Base-by-base conservation (phyloP, 2,329 filamentous ascomycete species). In the Diaporthe helianthi region DNA sequence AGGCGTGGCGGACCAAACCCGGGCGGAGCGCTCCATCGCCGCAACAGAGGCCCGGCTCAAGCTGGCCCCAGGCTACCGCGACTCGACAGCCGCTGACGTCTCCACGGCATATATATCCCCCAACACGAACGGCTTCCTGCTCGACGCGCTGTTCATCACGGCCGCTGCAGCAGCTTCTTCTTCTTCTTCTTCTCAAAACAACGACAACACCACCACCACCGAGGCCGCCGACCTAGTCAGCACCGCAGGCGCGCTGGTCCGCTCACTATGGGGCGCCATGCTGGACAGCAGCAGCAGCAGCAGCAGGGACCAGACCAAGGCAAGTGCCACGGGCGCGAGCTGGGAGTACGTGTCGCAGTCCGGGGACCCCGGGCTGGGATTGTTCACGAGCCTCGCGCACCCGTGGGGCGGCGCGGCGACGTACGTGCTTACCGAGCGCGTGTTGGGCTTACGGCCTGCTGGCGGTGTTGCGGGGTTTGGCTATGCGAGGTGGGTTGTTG, bases 361-460 rank as follows among this genome's bases (percentile, higher is more conserved):
- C 31, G 78, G 78, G 1, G 74, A 74, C 0, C 82, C 83, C 0
- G 82, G 81, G 0, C 74, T 84, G 1, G 77, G 77, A 13, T 70
- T 81, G 0, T 84, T 79, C 72, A 85, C 83, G 1, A 81, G 79
- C 51, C 73, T 83, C 1, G 74, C 76, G 1, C 82, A 84, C 69
- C 81, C 82, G 0, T 84, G 82, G 83, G 79, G 81, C 38, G 81
- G 78, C 0, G 82, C 81, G 7, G 79, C 82, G 2, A 83, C 82
- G 9, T 84, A 83, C 54, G 72, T 84, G 2, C 66, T 84, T 17
- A 83, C 76, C 2, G 77, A 80, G 46, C 80, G 76, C 71, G 74
- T 77, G 58, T 41, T 61, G 19, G 58, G 58, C 1, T 3, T 61
- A 19, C 19, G 58, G 26, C 58, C 41, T 1, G 41, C 58, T 10